Evolutionary conservation across 2,329 filamentous ascomycete species (phyloP), one percentile per base, ranked within the genome.

Genomic region (Stromatinia cepivora): DNA sequence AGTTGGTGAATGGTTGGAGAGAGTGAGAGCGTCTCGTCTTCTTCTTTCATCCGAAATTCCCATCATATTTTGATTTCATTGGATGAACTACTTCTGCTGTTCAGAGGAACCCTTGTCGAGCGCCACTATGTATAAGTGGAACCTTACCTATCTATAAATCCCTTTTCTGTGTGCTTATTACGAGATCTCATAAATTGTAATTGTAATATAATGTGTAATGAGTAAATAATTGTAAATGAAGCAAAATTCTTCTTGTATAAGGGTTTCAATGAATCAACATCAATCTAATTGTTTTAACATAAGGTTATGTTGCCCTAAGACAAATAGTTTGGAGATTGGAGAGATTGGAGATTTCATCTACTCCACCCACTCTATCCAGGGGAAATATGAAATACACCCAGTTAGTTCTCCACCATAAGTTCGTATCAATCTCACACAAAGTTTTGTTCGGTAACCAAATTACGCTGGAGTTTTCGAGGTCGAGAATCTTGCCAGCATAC

Each of bases 61-160:
- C 58, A 61, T 65, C 25, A 66, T 63, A 45, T 56, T 31, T 46
- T 25, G 45, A 59, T 59, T 66, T 58, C 52, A 66, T 66, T 66
- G 64, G 64, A 66, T 25, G 52, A 58, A 36, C 36, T 54, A 25
- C 62, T 36, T 48, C 52, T 25, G 22, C 42, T 28, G 17, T 36
- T 58, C 28, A 58, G 39, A 17, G 20, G 48, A 57, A 42, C 31
- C 53, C 65, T 50, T 50, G 54, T 61, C 34, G 54, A 67, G 46
- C 65, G 54, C 65, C 65, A 67, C 65, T 67, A 22, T 17, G 45
- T 67, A 59, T 66, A 61, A 61, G 57, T 61, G 57, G 57, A 61
- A 46, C 42, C 56, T 11, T 45, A 59, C n/a, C n/a, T 58, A 58
- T 15, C 46, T 48, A 48, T 48, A 22, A 34, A 52, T 50, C 22